Percentiles rank a stretch among this genome's conserved stretches.
phyloP scores from a whole-genome alignment of 805 yeast species.

The Sugiyamaella qingdaonensis region DNA sequence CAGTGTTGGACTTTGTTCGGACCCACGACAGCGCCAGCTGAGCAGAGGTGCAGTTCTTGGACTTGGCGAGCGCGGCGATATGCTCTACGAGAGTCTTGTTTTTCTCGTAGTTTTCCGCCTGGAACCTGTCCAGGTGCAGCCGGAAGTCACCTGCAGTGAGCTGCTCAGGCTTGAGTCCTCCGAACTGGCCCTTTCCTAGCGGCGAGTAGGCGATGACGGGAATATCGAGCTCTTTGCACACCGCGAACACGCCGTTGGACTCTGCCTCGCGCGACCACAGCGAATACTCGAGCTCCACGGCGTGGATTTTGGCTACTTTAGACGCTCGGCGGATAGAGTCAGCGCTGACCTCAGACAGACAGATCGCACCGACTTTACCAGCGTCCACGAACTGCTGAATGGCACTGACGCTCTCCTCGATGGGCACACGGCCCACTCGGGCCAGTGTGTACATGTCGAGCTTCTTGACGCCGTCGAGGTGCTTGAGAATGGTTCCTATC shows the following conservation, averaged over 20 bases:
- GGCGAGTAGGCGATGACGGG: slow-evolving; percentile 83
- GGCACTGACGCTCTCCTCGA: slow-evolving; percentile 54
- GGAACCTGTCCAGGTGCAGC: slow-evolving; percentile 50
- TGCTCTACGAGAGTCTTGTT: slow-evolving; percentile 50
- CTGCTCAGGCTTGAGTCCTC: slow-evolving; percentile 54
- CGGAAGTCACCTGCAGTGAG: slow-evolving; percentile 58
- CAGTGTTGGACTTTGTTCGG: slow-evolving; percentile 36
- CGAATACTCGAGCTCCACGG: slow-evolving; percentile 78
- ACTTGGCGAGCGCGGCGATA: slow-evolving; percentile 48
- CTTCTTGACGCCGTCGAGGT: slow-evolving; percentile 23
- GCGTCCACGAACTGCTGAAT: slow-evolving; percentile 43
- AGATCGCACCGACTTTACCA: slow-evolving; percentile 60
- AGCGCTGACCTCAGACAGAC: slow-evolving; percentile 69
- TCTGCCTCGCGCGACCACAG: slow-evolving; percentile 61
- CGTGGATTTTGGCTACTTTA: slow-evolving; percentile 51
- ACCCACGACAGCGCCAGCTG: slow-evolving; percentile 73
- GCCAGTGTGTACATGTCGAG: slow-evolving; percentile 66
- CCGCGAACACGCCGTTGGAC: slow-evolving; percentile 57
- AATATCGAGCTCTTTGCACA: slow-evolving; percentile 53
- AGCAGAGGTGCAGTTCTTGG: slow-evolving; percentile 47
- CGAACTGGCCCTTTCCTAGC: slow-evolving; percentile 70
- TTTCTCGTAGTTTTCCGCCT: slow-evolving; percentile 49
- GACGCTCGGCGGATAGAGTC: slow-evolving; percentile 58
- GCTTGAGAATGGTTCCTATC: slow-evolving; percentile 40
- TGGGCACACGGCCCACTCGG: slow-evolving; percentile 54